phyloP scores from a whole-genome alignment of 2,329 filamentous ascomycete species.

The Colletotrichum gloeosporioides region DNA sequence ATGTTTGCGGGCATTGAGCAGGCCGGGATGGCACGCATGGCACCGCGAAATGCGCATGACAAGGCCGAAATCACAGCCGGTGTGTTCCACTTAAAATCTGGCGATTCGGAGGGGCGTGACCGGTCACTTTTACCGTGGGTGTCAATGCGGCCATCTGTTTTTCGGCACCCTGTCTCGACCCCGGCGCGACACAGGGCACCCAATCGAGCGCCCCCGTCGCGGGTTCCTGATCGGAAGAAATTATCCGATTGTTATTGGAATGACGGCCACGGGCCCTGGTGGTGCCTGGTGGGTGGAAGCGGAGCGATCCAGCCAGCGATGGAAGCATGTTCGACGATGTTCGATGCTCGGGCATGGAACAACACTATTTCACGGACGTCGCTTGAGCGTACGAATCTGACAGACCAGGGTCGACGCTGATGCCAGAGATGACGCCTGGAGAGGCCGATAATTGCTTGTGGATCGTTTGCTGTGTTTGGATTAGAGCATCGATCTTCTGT shows the following conservation, averaged over 20 bases:
- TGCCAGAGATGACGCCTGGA: not conserved
- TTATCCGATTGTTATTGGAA: not conserved
- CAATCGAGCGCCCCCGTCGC: not conserved
- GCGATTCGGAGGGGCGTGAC: slow-evolving; percentile 14
- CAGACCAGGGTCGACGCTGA: slow-evolving; percentile 1
- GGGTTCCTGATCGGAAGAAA: not conserved
- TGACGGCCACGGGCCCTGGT: not conserved
- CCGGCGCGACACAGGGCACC: not conserved
- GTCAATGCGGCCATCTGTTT: slow-evolving; percentile 6
- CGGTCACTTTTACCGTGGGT: slow-evolving; percentile 12
- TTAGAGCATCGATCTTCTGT: not conserved
- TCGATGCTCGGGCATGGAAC: not conserved
- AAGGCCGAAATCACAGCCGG: slow-evolving; percentile 17
- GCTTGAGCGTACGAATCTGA: not conserved
- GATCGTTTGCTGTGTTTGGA: not conserved
- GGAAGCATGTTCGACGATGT: slow-evolving; percentile 1
- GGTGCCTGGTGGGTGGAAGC: not conserved
- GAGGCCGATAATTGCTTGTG: not conserved
- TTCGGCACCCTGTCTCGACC: not conserved
- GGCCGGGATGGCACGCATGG: slow-evolving; percentile 17
- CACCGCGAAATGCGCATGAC: slow-evolving; percentile 20
- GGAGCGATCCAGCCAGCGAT: not conserved
- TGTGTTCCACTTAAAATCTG: slow-evolving; percentile 3
- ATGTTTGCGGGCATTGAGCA: slow-evolving; percentile 18
- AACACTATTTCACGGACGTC: not conserved